These are phyloP conservation scores for Candida chauliodis DNA, from an alignment of 805 yeast species.

Conservation along the genomic window DNA sequence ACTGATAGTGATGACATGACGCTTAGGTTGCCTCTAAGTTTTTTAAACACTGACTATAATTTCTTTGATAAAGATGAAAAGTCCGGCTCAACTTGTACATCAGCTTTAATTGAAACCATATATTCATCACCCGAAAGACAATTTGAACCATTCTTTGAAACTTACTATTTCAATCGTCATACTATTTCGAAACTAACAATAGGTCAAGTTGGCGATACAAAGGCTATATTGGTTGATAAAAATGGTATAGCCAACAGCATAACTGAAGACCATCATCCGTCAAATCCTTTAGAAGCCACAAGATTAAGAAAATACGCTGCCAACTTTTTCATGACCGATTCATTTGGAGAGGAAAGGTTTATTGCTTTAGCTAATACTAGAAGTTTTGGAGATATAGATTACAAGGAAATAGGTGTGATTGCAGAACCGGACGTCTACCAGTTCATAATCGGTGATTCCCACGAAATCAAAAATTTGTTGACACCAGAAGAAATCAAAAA, in stretches of 20 bases:
- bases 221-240: slow-evolving; percentile 79
- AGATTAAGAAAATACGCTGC: slow-evolving; percentile 62
- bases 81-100: slow-evolving; percentile 73
- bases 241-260: slow-evolving; percentile 76
- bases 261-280: slow-evolving; percentile 83
- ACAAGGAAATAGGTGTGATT: slow-evolving; percentile 78
- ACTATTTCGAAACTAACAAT: slow-evolving; percentile 66
- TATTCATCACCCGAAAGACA: slow-evolving; percentile 27
- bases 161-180: slow-evolving; percentile 60
- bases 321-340: slow-evolving; percentile 71
- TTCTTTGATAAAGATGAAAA: slow-evolving; percentile 41
- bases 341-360: slow-evolving; percentile 89
- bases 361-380: slow-evolving; percentile 86
- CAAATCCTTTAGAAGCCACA: slow-evolving; percentile 71
- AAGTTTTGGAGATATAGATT: slow-evolving; percentile 84
- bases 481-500: slow-evolving; percentile 30
- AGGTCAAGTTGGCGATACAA: slow-evolving; percentile 92
- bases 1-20: slow-evolving; percentile 50
- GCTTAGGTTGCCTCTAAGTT: slow-evolving; percentile 60
- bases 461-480: slow-evolving; percentile 34
- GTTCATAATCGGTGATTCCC: slow-evolving; percentile 58
- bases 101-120: slow-evolving; percentile 53
- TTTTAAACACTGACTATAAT: slow-evolving; percentile 61
- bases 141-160: slow-evolving; percentile 26
- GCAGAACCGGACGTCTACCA: slow-evolving; percentile 89